Evolutionary conservation across 2,329 filamentous ascomycete genomes (phyloP).

Genomic region (Neobulgaria alba): DNA sequence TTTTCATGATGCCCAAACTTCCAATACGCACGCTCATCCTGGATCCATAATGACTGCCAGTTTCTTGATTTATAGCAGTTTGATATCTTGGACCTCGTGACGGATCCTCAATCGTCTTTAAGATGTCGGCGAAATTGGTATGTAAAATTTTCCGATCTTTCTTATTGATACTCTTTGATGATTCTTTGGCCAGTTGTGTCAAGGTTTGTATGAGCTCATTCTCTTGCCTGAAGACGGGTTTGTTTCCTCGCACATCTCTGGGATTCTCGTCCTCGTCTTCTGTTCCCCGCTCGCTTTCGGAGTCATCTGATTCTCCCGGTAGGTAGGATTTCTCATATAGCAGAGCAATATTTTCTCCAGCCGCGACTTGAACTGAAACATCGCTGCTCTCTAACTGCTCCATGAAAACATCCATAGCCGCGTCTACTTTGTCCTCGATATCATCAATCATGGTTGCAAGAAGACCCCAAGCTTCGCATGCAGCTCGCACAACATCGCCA

Average conservation of each 20-base stretch:
- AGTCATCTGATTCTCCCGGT: constrained; percentile 37
- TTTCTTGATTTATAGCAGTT: constrained; percentile 53
- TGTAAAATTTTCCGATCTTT: constrained; percentile 60
- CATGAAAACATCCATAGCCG: constrained; percentile 58
- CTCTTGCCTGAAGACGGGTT: constrained; percentile 56
- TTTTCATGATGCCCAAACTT: constrained; percentile 48
- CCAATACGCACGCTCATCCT: constrained; percentile 53
- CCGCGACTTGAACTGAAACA: constrained; percentile 55
- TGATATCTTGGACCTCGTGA: constrained; percentile 57
- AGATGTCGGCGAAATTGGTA: constrained; percentile 55
- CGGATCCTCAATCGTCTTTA: constrained; percentile 58
- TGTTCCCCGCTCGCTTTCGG: constrained; percentile 22
- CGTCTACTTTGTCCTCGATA: constrained; percentile 53
- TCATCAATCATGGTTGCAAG: constrained; percentile 59
- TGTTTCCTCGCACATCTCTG: constrained; percentile 30
- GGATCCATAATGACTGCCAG: constrained; percentile 51
- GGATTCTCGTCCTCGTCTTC: constrained; percentile 34
- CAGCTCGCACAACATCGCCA: constrained; percentile 51
- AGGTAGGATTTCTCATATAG: constrained; percentile 56
- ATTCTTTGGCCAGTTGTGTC: constrained; percentile 48
- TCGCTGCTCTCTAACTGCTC: constrained; percentile 60
- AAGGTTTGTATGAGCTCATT: constrained; percentile 52
- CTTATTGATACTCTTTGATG: constrained; percentile 54
- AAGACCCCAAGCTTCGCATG: constrained; percentile 61
- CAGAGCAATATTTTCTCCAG: constrained; percentile 64